Evolutionary conservation across 352 stramenopile species (phyloP).

Genomic region (Phytophthora cryptogea): DNA sequence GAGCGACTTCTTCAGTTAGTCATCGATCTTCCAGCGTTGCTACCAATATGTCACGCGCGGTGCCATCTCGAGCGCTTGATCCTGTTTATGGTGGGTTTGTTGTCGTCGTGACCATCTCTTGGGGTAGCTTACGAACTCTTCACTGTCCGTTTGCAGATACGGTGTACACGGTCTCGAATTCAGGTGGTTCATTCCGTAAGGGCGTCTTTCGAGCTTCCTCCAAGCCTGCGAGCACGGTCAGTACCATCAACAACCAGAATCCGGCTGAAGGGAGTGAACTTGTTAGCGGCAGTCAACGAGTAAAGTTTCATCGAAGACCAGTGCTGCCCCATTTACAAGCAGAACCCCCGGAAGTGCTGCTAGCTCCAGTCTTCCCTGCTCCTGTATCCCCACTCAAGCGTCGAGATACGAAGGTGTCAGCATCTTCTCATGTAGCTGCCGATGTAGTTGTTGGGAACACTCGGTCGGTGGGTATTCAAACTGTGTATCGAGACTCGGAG

Average conservation of each 20-base stretch:
- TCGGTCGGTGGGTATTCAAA: slow-evolving; percentile 88
- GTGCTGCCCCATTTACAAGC: slow-evolving; percentile 89
- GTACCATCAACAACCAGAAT: slow-evolving; percentile 41
- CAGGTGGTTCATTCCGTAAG: slow-evolving; percentile 64
- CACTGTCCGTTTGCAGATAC: slow-evolving; percentile 45
- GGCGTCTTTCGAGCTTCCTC: slow-evolving; percentile 53
- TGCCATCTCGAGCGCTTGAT: slow-evolving; percentile 72
- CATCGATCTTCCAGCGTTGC: slow-evolving; percentile 13
- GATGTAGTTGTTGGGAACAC: slow-evolving; percentile 47
- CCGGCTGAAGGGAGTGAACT: slow-evolving; percentile 32
- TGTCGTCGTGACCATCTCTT: neutral
- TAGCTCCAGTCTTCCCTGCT: slow-evolving; percentile 61
- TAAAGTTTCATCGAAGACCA: slow-evolving; percentile 91
- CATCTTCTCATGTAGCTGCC: slow-evolving; percentile 32
- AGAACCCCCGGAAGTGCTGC: slow-evolving; percentile 84
- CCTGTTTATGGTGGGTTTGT: slow-evolving; percentile 68
- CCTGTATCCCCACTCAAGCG: slow-evolving; percentile 9
- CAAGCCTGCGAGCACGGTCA: slow-evolving; percentile 33
- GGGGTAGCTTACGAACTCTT: neutral
- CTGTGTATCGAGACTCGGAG: slow-evolving; percentile 92
- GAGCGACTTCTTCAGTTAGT: slow-evolving; percentile 1
- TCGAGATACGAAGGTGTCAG: slow-evolving; percentile 12
- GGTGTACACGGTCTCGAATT: slow-evolving; percentile 78
- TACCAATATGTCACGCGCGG: slow-evolving; percentile 53
- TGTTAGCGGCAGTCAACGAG: slow-evolving; percentile 75